These are phyloP conservation scores for Piloderma croceum DNA, from an alignment of 768 basidiomycete genomes.

Conservation along the genomic window DNA sequence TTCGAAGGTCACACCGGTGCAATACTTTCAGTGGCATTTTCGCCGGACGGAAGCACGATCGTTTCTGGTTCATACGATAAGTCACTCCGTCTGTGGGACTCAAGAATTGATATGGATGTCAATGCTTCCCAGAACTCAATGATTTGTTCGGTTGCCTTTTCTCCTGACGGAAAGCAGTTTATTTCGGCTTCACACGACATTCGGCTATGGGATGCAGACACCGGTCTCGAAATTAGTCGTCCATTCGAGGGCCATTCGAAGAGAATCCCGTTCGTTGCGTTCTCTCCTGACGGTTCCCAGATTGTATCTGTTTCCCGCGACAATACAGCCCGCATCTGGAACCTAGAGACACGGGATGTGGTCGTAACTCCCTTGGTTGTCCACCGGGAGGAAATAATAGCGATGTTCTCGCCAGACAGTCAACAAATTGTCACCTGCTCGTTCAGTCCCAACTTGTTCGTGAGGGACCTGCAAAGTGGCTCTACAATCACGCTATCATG, in stretches of 20 bases:
- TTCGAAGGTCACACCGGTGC: slow-evolving; percentile 12
- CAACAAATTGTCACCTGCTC: too few species aligned
- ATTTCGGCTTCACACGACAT: slow-evolving; percentile 15
- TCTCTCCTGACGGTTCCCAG: slow-evolving; percentile 14
- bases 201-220: slow-evolving; percentile 14
- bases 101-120: slow-evolving; percentile 10
- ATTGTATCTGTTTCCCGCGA: slow-evolving; percentile 15
- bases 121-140: slow-evolving; percentile 13
- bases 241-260: slow-evolving; percentile 15
- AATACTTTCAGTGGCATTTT: slow-evolving; percentile 17
- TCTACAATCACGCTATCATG: too few species aligned
- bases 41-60: slow-evolving; percentile 15
- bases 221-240: slow-evolving; percentile 4
- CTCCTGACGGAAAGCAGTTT: slow-evolving; percentile 15
- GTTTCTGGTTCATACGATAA: slow-evolving; percentile 14
- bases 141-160: slow-evolving; percentile 14
- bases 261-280: slow-evolving; percentile 13
- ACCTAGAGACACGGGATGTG: too few species aligned
- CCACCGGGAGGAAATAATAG: slow-evolving; percentile 12
- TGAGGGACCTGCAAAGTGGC: too few species aligned
- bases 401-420: too few species aligned
- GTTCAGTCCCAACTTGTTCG: too few species aligned
- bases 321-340: slow-evolving; percentile 18
- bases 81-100: slow-evolving; percentile 19
- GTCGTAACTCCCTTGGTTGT: too few species aligned